Evolutionary conservation across 1,284 basidiomycete genomes (phyloP).

Genomic region (Ustilago sp.): DNA sequence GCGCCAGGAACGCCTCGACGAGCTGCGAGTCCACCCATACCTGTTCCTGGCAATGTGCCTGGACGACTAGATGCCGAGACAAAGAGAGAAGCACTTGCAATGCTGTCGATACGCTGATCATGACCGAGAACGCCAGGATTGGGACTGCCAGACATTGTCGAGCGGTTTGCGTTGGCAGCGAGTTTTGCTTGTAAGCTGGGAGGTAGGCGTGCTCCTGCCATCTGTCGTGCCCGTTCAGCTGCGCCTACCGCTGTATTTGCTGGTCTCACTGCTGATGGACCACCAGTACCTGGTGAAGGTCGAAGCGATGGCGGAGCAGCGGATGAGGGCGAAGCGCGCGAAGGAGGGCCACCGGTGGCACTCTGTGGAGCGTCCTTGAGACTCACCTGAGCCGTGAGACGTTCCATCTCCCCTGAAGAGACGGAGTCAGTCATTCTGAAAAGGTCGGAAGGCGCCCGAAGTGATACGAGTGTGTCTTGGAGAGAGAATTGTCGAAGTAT

Average conservation of each 20-base stretch:
- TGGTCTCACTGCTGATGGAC: conserved; percentile 20
- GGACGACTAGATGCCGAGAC: conserved; percentile 36
- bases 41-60: conserved; percentile 33
- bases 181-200: conserved; percentile 92
- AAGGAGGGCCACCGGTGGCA: conserved; percentile 43
- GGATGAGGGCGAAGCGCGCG: conserved; percentile 18
- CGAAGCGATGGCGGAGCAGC: conserved; percentile 16
- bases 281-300: conserved; percentile 20
- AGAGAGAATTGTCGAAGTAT: background rate
- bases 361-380: conserved; percentile 36
- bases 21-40: conserved; percentile 49
- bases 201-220: conserved; percentile 72
- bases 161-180: conserved; percentile 74
- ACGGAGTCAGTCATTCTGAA: conserved; percentile 34
- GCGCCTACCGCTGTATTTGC: conserved; percentile 43
- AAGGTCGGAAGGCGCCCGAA: background rate
- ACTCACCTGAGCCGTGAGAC: conserved; percentile 43
- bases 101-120: conserved; percentile 59
- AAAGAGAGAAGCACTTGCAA: conserved; percentile 51
- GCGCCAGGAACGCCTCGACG: conserved; percentile 71
- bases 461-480: background rate
- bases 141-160: conserved; percentile 27
- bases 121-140: conserved; percentile 45
- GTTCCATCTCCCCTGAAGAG: conserved; percentile 37
- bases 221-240: conserved; percentile 59